These are phyloP conservation scores for Ascoidea rubescens DNA, from an alignment of 805 yeast species.

Conservation along the genomic window DNA sequence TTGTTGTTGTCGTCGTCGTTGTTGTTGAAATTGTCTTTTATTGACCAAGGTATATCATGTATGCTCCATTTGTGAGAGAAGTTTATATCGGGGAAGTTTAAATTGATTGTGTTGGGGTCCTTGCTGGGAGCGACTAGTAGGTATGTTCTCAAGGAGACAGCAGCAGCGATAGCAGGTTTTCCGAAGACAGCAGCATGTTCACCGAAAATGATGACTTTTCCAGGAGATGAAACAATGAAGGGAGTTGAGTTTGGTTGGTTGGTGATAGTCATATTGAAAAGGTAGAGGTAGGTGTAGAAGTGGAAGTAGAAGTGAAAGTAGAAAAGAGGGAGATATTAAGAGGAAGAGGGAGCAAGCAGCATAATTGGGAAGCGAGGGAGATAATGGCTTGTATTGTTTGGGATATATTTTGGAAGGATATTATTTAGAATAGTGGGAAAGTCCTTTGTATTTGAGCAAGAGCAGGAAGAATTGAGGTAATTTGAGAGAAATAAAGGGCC, in stretches of 20 bases:
- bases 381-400: no score
- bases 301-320: no score
- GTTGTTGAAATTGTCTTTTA: constrained; percentile 14
- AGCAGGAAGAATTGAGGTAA: no score
- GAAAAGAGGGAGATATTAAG: no score
- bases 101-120: constrained; percentile 26
- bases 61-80: constrained; percentile 52
- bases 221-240: constrained; percentile 85
- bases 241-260: constrained; percentile 18
- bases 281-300: no score
- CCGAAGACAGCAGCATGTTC: constrained; percentile 94
- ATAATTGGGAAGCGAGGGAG: no score
- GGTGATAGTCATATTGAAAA: no score
- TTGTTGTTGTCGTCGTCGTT: constrained; percentile 1
- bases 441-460: no score
- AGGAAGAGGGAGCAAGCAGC: no score
- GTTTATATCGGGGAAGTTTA: constrained; percentile 77
- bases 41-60: constrained; percentile 47
- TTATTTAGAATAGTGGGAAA: no score
- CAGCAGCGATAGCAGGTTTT: constrained; percentile 63
- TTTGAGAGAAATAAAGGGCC: no score
- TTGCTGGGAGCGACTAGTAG: constrained; percentile 41
- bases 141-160: constrained; percentile 76
- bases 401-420: no score
- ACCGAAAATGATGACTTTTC: constrained; percentile 90